Evolutionary conservation across 495 filamentous ascomycete genomes (phyloP).

Genomic region (Hypoxylon perforatum): DNA sequence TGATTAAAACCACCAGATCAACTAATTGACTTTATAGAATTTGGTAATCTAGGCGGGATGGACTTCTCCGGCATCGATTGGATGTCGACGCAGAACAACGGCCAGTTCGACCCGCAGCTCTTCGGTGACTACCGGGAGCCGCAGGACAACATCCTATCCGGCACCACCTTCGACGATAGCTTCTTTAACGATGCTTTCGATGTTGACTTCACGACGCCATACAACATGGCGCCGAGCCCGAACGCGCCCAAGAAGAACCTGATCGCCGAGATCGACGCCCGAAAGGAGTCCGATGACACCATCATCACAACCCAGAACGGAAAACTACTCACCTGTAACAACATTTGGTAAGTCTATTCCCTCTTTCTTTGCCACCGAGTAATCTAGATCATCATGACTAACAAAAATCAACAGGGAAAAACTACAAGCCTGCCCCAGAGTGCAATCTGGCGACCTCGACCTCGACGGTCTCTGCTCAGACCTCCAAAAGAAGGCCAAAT

Average conservation of each 20-base stretch:
- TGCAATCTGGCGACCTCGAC: conserved; percentile 88
- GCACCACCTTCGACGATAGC: conserved; percentile 72
- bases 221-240: conserved; percentile 67
- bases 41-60: conserved; percentile 49
- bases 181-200: conserved; percentile 94
- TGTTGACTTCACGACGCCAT: conserved; percentile 78
- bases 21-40: conserved; percentile 42
- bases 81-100: conserved; percentile 84
- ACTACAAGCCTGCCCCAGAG: conserved; percentile 85
- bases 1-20: conserved; percentile 1
- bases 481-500: conserved; percentile 95
- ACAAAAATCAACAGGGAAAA: conserved; percentile 74
- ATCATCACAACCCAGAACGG: conserved; percentile 61
- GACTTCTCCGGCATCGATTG: conserved; percentile 71
- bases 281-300: conserved; percentile 76
- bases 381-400: conserved; percentile 25
- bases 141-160: conserved; percentile 74
- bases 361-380: conserved; percentile 9
- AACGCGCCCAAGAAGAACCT: conserved; percentile 71
- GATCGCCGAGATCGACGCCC: conserved; percentile 76
- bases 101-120: conserved; percentile 89
- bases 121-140: conserved; percentile 95
- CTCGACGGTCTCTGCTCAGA: conserved; percentile 93
- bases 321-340: conserved; percentile 83
- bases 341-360: conserved; percentile 77